Evolutionary conservation across 371 early-diverging fungal genomes (phyloP), one percentile per base, ranked within the genome.

Genomic region (Parasitella parasitica): DNA sequence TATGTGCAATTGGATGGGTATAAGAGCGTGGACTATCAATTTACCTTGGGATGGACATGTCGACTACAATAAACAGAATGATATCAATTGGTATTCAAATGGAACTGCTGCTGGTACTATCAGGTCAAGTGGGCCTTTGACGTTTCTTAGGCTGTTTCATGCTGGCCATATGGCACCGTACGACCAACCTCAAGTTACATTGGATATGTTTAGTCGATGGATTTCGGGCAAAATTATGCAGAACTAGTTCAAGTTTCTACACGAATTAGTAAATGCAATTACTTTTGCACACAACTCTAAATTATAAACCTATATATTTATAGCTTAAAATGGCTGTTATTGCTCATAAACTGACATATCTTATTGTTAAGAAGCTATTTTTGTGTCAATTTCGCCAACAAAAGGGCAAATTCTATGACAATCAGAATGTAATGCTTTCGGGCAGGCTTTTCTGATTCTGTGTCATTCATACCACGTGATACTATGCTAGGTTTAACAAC

Each of bases 1-100:
- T 66, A 88, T 91, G 52, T 92, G 94, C 81, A 93, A 93, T 77
- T 95, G 94, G 94, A 88, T 90, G 67, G 96, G 96, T 39, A 94
- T 94, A 87, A 90, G 91, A 78, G 95, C 91, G 1, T 96, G 94
- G 94, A 76, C 91, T 1, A 60, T 87, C 41, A 86, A 79, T n/a
- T 73, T 97, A 46, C 86, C 86, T 24, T 97, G 97, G 97, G 65
- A 75, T 30, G 93, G 94, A 32, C 75, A 86, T 61, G 63, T 73
- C 7, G 85, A 82, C 16, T 93, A 90, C 76, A 64, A 75, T 34
- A 63, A 72, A 26, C 85, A 86, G 32, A 73, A 86, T 52, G 89
- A 89, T 43, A 62, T 56, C 30, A 59, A 73, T 43, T 89, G 88
- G 87, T 61, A 71, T 34, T 68, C 62, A 16, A 51, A 61, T n/a